These are phyloP conservation scores for Saccharomycopsis crataegensis DNA, from an alignment of 1,139 yeast genomes.

Conservation along the genomic window DNA sequence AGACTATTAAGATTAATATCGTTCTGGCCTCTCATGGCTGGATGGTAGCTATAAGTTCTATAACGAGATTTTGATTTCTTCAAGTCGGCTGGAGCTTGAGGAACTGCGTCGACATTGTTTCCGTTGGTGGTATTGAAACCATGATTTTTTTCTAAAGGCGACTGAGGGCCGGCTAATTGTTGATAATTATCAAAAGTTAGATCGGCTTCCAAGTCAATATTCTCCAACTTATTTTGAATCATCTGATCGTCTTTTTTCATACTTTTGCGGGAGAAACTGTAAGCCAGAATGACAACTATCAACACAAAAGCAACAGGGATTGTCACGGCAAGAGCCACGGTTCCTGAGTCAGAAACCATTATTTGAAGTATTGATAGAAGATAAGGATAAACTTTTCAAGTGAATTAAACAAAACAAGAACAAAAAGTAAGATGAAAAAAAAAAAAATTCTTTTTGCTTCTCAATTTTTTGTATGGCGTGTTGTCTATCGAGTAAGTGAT, in stretches of 20 bases:
- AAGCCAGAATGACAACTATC: slow-evolving; percentile 2
- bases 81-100: neutral
- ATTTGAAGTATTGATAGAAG: neutral
- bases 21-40: slow-evolving; percentile 8
- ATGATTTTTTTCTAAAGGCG: neutral
- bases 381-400: too few species aligned
- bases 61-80: slow-evolving; percentile 11
- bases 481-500: too few species aligned
- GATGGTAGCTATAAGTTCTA: slow-evolving; percentile 18
- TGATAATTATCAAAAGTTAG: slow-evolving; percentile 18
- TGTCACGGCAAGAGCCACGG: slow-evolving; percentile 19
- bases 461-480: too few species aligned
- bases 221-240: neutral
- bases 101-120: neutral
- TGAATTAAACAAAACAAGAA: neutral
- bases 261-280: slow-evolving; percentile 5
- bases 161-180: slow-evolving; percentile 17
- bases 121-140: neutral
- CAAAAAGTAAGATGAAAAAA: neutral
- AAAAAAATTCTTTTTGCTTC: neutral
- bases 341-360: slow-evolving; percentile 7
- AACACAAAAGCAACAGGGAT: slow-evolving; percentile 18
- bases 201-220: slow-evolving; percentile 17
- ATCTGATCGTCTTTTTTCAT: slow-evolving; percentile 7
- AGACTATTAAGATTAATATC: neutral